A percentile compares a stretch with the other conserved stretches of the same genome.
Conservation (phyloP, 306 rosid species). For the Sindora glabra region DNA sequence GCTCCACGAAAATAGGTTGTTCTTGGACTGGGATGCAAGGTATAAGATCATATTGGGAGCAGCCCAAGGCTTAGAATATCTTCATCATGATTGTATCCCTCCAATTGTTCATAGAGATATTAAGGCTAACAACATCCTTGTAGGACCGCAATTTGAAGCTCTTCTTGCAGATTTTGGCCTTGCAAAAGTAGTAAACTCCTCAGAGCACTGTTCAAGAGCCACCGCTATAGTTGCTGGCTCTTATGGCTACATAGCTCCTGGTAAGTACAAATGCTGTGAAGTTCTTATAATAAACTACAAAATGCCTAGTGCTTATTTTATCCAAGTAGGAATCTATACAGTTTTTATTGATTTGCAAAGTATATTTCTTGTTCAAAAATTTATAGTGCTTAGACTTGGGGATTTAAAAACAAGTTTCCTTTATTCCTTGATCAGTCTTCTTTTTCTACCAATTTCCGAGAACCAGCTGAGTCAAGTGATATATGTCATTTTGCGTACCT, state of each 20-base stretch:
- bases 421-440: not conserved
- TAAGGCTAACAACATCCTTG: constrained; percentile 86
- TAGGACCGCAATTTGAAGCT: constrained; percentile 78
- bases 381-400: not conserved
- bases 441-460: not conserved
- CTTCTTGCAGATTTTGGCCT: constrained; percentile 90
- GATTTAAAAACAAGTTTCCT: not conserved
- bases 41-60: constrained; percentile 75
- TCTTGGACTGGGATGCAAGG: constrained; percentile 97
- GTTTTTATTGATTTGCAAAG: too few species aligned
- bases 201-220: constrained; percentile 53
- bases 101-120: constrained; percentile 77
- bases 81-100: constrained; percentile 92
- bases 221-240: constrained; percentile 79
- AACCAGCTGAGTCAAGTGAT: not conserved
- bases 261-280: constrained; percentile 38
- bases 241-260: constrained; percentile 95
- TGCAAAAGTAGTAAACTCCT: constrained; percentile 58
- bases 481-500: not conserved
- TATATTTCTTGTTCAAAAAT: too few species aligned
- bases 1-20: constrained; percentile 72
- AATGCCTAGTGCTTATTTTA: too few species aligned
- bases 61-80: constrained; percentile 90
- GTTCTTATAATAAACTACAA: too few species aligned
- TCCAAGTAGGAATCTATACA: too few species aligned